Percentiles rank a stretch among this genome's conserved stretches.
These are phyloP conservation scores for Fusarium pseudoanthophilum DNA, from an alignment of 2,329 filamentous ascomycete genomes.

Conservation along the genomic window DNA sequence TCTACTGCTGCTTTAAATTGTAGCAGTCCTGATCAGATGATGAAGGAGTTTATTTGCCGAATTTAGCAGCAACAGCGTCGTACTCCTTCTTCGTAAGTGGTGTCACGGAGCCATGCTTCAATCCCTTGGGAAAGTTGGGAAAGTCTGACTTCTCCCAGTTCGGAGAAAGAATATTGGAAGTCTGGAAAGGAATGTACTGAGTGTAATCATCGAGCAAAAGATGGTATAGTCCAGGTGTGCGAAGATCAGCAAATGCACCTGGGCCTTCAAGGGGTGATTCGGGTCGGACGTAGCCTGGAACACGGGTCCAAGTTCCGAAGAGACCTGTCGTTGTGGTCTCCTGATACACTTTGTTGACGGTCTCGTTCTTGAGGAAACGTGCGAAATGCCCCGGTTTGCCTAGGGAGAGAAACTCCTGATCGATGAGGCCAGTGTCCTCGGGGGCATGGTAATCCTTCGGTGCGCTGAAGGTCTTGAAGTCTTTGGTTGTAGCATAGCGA, in stretches of 20 bases:
- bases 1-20: neutral
- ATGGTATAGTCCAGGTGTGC: constrained; percentile 50
- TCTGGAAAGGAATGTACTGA: constrained; percentile 58
- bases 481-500: constrained; percentile 61
- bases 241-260: constrained; percentile 52
- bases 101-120: constrained; percentile 62
- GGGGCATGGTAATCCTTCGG: constrained; percentile 57
- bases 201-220: constrained; percentile 58
- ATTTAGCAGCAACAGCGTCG: constrained; percentile 45
- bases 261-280: constrained; percentile 51
- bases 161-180: constrained; percentile 48
- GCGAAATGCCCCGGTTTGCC: constrained; percentile 54
- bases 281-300: constrained; percentile 49
- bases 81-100: constrained; percentile 56
- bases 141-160: constrained; percentile 49
- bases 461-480: constrained; percentile 60
- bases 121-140: constrained; percentile 53
- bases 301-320: constrained; percentile 59
- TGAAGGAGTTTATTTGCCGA: neutral
- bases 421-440: constrained; percentile 57
- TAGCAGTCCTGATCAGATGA: too few species aligned
- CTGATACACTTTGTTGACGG: constrained; percentile 59
- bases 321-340: constrained; percentile 57
- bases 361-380: constrained; percentile 64
- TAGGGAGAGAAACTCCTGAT: constrained; percentile 59